Conservation (phyloP, 306 rosid species). For the Castanea sativa region DNA sequence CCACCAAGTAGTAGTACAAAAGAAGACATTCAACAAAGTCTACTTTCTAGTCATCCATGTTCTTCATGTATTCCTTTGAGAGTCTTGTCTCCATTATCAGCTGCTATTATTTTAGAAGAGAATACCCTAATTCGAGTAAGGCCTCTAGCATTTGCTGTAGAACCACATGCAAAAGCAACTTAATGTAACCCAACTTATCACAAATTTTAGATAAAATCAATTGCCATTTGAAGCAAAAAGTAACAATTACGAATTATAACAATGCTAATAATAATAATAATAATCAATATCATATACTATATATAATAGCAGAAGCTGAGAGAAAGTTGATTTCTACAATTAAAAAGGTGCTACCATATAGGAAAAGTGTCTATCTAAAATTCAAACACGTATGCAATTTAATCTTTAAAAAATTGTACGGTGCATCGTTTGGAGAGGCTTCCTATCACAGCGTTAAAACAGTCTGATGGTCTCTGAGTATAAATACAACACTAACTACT, state of each 20-base stretch:
- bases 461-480: too few relatives aligned
- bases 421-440: too few relatives aligned
- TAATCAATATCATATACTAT: too few relatives aligned
- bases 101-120: slow-evolving; percentile 75
- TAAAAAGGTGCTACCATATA: too few relatives aligned
- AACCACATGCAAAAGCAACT: slow-evolving; percentile 33
- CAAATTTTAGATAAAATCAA: slow-evolving; percentile 15
- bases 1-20: neutral
- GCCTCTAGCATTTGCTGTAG: slow-evolving; percentile 85
- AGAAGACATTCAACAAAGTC: slow-evolving; percentile 8
- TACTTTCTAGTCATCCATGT: slow-evolving; percentile 57
- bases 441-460: too few relatives aligned
- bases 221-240: neutral
- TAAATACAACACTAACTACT: too few relatives aligned
- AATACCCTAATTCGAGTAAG: slow-evolving; percentile 76
- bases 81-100: slow-evolving; percentile 84
- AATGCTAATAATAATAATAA: neutral
- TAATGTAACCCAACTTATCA: slow-evolving; percentile 1
- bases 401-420: too few relatives aligned
- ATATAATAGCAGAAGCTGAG: too few relatives aligned
- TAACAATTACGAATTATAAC: too few relatives aligned
- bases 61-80: slow-evolving; percentile 97
- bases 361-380: too few relatives aligned
- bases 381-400: too few relatives aligned
- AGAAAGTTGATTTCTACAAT: too few relatives aligned